A percentile compares a stretch with the other conserved stretches of the same genome.
These are phyloP conservation scores for Luzula sylvatica DNA, from an alignment of 176 grass and related monocot genomes.

Conservation along the genomic window DNA sequence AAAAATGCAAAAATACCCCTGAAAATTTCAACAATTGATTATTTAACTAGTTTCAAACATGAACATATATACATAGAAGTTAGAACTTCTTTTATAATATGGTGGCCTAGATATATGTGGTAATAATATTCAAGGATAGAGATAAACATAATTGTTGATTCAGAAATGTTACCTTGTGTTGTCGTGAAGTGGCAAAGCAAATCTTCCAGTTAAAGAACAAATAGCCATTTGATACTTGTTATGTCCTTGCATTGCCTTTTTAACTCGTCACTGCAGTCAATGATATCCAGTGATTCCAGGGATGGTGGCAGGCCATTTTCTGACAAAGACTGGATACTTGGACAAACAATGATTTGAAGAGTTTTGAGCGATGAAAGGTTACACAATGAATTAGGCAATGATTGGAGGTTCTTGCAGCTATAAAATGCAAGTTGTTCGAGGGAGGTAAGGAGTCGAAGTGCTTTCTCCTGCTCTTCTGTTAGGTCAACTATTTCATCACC, in stretches of 20 bases:
- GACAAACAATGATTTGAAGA: background rate
- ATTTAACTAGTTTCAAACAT: no score
- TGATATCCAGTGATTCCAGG: background rate
- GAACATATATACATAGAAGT: no score
- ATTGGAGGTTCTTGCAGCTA: fast-evolving
- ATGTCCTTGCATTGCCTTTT: background rate
- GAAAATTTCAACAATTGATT: no score
- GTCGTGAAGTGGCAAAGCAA: no score
- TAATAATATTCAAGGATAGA: no score
- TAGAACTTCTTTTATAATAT: no score
- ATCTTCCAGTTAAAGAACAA: no score
- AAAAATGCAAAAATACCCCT: no score
- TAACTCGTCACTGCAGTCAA: fast-evolving
- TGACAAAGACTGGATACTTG: background rate
- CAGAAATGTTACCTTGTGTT: no score
- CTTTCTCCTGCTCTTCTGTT: conserved; percentile 14
- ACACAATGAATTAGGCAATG: conserved; percentile 13
- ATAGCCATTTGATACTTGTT: background rate
- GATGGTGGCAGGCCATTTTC: background rate
- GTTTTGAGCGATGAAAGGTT: conserved; percentile 20
- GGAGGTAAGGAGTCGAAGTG: conserved; percentile 18
- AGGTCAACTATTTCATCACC: fast-evolving
- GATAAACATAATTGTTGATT: no score
- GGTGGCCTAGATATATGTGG: no score
- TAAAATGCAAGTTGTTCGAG: background rate